A percentile compares a stretch with the other conserved stretches of the same genome.
Evolutionary conservation across 306 rosid species (phyloP).

Genomic region (Psophocarpus tetragonolobus): DNA sequence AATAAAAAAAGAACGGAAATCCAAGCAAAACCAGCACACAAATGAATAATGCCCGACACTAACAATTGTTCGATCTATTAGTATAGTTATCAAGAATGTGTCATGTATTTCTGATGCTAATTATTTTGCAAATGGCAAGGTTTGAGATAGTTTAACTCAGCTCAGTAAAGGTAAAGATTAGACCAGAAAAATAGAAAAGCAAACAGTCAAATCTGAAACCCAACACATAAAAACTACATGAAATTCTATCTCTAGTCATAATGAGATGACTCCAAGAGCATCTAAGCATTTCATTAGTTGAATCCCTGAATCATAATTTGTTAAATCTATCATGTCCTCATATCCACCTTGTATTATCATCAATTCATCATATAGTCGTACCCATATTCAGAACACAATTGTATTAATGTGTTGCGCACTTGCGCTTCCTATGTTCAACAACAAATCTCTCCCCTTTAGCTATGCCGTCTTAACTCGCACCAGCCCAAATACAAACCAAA

Average conservation of each 20-base stretch:
- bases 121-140: neutral
- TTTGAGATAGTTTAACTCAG: neutral
- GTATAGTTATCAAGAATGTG: neutral
- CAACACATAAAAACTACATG: neutral
- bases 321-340: neutral
- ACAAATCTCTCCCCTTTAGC: neutral
- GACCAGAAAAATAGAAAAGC: neutral
- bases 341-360: neutral
- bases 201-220: constrained; percentile 21
- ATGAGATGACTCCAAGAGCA: neutral
- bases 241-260: neutral
- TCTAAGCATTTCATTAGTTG: neutral
- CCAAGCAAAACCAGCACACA: constrained; percentile 5
- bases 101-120: neutral
- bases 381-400: neutral
- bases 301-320: neutral
- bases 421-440: constrained; percentile 14
- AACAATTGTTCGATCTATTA: neutral
- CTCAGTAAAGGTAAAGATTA: neutral
- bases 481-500: constrained; percentile 6
- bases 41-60: neutral
- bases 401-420: too few species aligned
- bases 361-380: neutral
- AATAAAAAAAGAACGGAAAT: neutral
- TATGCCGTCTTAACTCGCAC: constrained; percentile 14